Base-by-base conservation (phyloP, 140 eudicot species). In the Anethum foeniculum region DNA sequence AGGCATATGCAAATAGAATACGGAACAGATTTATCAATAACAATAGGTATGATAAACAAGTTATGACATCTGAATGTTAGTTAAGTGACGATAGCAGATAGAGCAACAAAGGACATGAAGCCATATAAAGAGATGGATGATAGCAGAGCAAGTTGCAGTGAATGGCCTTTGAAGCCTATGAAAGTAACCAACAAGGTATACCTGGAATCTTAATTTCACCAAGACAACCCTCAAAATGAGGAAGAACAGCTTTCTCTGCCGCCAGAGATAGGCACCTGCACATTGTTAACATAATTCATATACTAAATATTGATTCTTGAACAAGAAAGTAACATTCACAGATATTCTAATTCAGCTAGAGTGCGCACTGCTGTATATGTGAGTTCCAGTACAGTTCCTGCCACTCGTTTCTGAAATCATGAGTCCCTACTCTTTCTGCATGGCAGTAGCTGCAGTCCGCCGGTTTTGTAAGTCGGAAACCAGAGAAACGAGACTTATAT, bases 321-420 rank as follows among this genome's bases (percentile, higher is more conserved):
- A 74, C 21, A 56, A 16, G 49, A n/a, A 16, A 72, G 58, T 13
- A 71, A 23, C 1, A 60, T 46, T 18, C 19, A 65, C 41, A 28
- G n/a, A 32, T 6, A 47, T 46, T 27, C 56, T 27, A 25, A 36
- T 41, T 72, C 30, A 25, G 48, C 68, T 65, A 62, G 80, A 44
- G 65, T 77, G 51, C 86, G 62, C 88, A 94, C 98, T 84, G 82
- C 80, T 94, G 98, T 60, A 94, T 75, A 88, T 94, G 98, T 65
- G 85, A 67, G 82, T 94, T 96, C 97, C 98, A 94, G 83, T 90
- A 94, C 80, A 80, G 81, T 76, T 87, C 97, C 82, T 84, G 92
- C 98, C 97, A 94, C 46, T 94, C 82, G 71, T 79, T 65, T 32
- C 54, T 41, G 30, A 82, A 23, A 71, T 87, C 88, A 77, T 79